Conservation (phyloP, 345 rosid genomes). For the Pseudoturritis turrita region DNA sequence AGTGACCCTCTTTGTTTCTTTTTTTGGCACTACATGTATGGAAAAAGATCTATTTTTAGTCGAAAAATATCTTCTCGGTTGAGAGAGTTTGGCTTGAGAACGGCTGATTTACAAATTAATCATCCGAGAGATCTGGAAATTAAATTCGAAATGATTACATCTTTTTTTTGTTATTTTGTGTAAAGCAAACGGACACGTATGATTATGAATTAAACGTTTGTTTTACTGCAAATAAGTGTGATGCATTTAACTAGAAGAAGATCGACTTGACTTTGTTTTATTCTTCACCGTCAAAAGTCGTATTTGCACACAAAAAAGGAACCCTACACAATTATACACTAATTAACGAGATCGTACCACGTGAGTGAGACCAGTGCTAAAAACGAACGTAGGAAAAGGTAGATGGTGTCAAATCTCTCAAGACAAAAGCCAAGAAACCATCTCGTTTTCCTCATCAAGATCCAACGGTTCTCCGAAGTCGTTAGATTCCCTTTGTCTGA, state of each 20-base stretch:
- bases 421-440: conserved; percentile 41
- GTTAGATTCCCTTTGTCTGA: neutral
- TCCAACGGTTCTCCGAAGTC: neutral
- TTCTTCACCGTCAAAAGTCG: neutral
- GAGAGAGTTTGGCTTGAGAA: too few species aligned
- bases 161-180: too few species aligned
- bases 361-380: neutral
- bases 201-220: too few species aligned
- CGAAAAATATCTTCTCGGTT: too few species aligned
- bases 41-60: too few species aligned
- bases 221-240: neutral
- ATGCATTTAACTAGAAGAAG: neutral
- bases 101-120: too few species aligned
- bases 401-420: conserved; percentile 3
- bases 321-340: neutral
- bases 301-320: neutral
- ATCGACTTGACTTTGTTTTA: neutral
- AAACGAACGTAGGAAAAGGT: neutral
- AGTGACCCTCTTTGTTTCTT: neutral
- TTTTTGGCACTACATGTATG: neutral
- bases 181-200: too few species aligned
- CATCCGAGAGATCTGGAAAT: neutral
- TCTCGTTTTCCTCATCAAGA: conserved; percentile 18
- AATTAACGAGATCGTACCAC: neutral
- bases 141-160: too few species aligned